A percentile compares a stretch with the other conserved stretches of the same genome.
Conservation (phyloP, 2,329 filamentous ascomycete genomes). For the Falciphora oryzae region DNA sequence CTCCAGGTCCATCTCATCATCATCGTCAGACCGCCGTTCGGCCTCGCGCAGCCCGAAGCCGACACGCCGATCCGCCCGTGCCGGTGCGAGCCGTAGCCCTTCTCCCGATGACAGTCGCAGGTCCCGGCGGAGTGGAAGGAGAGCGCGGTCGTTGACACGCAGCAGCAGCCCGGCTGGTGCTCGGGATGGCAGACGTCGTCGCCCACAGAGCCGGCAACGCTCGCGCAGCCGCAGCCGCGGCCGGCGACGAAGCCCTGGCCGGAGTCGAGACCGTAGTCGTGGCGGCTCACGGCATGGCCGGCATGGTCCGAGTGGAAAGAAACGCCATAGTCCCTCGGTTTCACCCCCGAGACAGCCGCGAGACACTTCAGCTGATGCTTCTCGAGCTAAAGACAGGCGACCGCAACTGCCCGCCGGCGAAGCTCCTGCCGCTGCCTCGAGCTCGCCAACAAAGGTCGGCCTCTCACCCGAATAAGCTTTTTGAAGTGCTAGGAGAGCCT, state of each 20-base stretch:
- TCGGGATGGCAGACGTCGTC: slow-evolving; percentile 2
- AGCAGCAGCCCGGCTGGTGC: slow-evolving; percentile 10
- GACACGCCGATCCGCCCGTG: slow-evolving; percentile 16
- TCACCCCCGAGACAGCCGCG: slow-evolving; percentile 37
- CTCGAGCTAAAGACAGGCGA: slow-evolving; percentile 39
- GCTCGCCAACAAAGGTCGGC: slow-evolving; percentile 24
- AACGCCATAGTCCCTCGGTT: slow-evolving; percentile 46
- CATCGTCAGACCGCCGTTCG: slow-evolving; percentile 31
- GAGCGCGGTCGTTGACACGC: slow-evolving; percentile 15
- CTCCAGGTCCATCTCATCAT: slow-evolving; percentile 34
- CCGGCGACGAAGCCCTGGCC: slow-evolving; percentile 13
- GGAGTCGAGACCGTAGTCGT: slow-evolving; percentile 14
- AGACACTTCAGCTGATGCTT: slow-evolving; percentile 53
- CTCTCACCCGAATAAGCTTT: slow-evolving; percentile 1
- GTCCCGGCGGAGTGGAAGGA: slow-evolving; percentile 8
- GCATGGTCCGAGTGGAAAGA: slow-evolving; percentile 16
- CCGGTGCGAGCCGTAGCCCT: slow-evolving; percentile 18
- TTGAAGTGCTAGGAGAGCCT: background rate
- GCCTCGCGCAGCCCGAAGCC: slow-evolving; percentile 26
- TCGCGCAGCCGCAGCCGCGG: slow-evolving; percentile 13
- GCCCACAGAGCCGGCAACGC: background rate
- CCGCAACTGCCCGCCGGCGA: slow-evolving; percentile 26
- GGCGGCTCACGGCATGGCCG: slow-evolving; percentile 8
- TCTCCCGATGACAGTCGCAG: slow-evolving; percentile 12
- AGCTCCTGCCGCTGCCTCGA: slow-evolving; percentile 15